phyloP scores from a whole-genome alignment of 805 yeast species.

The Candida sphagnicola region DNA sequence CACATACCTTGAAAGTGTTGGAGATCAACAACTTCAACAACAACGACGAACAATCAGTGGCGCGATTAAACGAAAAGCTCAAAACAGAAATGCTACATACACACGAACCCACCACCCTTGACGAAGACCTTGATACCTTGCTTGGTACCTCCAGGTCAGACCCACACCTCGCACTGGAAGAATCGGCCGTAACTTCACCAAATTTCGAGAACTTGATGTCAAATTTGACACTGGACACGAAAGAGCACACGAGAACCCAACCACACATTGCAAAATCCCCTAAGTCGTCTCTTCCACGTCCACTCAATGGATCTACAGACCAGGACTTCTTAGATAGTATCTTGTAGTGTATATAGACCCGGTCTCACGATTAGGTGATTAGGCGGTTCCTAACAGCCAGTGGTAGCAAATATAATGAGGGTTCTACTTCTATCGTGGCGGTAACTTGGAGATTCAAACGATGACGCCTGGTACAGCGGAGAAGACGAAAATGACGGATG shows the following conservation, averaged over 20 bases:
- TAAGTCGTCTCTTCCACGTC: too few relatives aligned
- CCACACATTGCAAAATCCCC: not conserved
- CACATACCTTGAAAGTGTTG: conserved; percentile 16
- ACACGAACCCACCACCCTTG: not conserved
- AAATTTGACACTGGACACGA: not conserved
- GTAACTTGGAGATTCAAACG: not conserved
- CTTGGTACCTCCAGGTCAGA: not conserved
- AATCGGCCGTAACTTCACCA: not conserved
- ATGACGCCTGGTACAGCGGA: not conserved
- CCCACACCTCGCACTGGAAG: not conserved
- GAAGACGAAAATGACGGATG: conserved; percentile 5
- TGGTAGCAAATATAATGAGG: too few relatives aligned
- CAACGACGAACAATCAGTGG: conserved; percentile 20
- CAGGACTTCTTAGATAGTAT: conserved; percentile 14
- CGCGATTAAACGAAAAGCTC: conserved; percentile 20
- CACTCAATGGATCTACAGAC: too few relatives aligned
- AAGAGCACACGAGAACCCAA: too few relatives aligned
- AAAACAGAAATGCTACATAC: conserved; percentile 1
- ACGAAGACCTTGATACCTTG: conserved; percentile 1
- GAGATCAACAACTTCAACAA: conserved; percentile 32
- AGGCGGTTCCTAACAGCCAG: too few relatives aligned
- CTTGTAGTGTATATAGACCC: conserved; percentile 4
- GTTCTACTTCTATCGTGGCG: too few relatives aligned
- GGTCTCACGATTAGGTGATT: too few relatives aligned
- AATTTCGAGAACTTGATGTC: not conserved